These are phyloP conservation scores for Colletotrichum abscissum DNA, from an alignment of 2,329 filamentous ascomycete genomes.

Conservation along the genomic window DNA sequence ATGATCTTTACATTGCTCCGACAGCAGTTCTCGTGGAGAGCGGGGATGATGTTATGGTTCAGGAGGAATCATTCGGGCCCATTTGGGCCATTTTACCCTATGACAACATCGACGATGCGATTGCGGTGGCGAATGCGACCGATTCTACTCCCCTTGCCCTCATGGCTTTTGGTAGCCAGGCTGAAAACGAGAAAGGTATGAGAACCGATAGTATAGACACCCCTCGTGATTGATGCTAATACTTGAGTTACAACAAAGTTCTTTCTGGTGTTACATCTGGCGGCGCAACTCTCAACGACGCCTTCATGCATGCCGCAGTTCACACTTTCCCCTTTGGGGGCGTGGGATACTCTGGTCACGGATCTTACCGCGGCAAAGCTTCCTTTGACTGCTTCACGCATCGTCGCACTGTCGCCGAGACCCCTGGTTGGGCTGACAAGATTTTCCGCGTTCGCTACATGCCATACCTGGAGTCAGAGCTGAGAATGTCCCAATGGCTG, in stretches of 20 bases:
- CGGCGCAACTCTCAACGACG: slow-evolving; percentile 74
- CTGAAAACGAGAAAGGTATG: slow-evolving; percentile 79
- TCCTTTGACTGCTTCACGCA: slow-evolving; percentile 77
- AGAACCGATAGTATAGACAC: neutral
- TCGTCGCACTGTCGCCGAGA: slow-evolving; percentile 65
- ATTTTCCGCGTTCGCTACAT: slow-evolving; percentile 76
- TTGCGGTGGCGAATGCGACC: slow-evolving; percentile 82
- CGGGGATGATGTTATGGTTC: slow-evolving; percentile 80
- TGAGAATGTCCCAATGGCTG: neutral
- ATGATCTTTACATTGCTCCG: slow-evolving; percentile 86
- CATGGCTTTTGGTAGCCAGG: slow-evolving; percentile 85
- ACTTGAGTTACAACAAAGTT: slow-evolving; percentile 53
- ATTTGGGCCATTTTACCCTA: slow-evolving; percentile 85
- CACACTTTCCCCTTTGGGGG: slow-evolving; percentile 83
- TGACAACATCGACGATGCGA: slow-evolving; percentile 83
- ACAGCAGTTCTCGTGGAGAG: slow-evolving; percentile 81
- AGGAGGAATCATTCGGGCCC: slow-evolving; percentile 95
- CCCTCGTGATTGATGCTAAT: neutral
- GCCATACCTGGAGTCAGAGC: slow-evolving; percentile 58
- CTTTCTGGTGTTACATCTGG: slow-evolving; percentile 73
- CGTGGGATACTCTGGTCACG: slow-evolving; percentile 81
- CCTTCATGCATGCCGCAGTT: slow-evolving; percentile 67
- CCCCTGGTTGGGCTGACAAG: slow-evolving; percentile 74
- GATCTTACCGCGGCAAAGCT: slow-evolving; percentile 82
- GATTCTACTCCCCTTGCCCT: slow-evolving; percentile 86